Conservation (phyloP, 805 yeast genomes). For the Vanderwaltozyma polyspora region DNA sequence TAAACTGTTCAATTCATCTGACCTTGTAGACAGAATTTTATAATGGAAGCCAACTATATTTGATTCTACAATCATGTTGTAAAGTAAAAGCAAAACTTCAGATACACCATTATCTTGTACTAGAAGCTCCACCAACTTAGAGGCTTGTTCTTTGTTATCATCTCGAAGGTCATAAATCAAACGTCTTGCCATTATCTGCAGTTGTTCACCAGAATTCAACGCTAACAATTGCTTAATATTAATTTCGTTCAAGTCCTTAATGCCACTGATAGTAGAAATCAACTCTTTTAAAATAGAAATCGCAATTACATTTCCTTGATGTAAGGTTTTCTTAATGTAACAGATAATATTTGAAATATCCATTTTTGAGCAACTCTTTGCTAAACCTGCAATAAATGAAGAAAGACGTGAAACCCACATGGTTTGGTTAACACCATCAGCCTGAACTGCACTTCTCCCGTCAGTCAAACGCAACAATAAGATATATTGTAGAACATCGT, state of each 20-base stretch:
- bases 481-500: constrained; percentile 76
- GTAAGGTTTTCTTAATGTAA: constrained; percentile 53
- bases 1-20: constrained; percentile 63
- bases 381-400: constrained; percentile 65
- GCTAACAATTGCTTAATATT: constrained; percentile 53
- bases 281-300: constrained; percentile 58
- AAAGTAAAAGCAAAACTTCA: constrained; percentile 58
- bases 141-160: constrained; percentile 36
- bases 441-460: constrained; percentile 57
- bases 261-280: constrained; percentile 65
- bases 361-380: constrained; percentile 40
- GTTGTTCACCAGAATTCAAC: constrained; percentile 51
- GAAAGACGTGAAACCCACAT: constrained; percentile 83
- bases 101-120: constrained; percentile 34
- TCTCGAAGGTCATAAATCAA: constrained; percentile 45
- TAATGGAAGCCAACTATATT: constrained; percentile 38
- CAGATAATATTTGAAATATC: constrained; percentile 51
- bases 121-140: constrained; percentile 37
- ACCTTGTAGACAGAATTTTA: constrained; percentile 59
- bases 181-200: constrained; percentile 43
- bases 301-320: constrained; percentile 46
- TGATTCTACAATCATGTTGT: constrained; percentile 33
- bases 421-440: constrained; percentile 68
- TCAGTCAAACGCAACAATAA: constrained; percentile 58
- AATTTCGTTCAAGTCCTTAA: constrained; percentile 56